Evolutionary conservation across 2,329 filamentous ascomycete species (phyloP), one percentile per base, ranked within the genome.

Genomic region (Ophiostoma novo-ulmi): DNA sequence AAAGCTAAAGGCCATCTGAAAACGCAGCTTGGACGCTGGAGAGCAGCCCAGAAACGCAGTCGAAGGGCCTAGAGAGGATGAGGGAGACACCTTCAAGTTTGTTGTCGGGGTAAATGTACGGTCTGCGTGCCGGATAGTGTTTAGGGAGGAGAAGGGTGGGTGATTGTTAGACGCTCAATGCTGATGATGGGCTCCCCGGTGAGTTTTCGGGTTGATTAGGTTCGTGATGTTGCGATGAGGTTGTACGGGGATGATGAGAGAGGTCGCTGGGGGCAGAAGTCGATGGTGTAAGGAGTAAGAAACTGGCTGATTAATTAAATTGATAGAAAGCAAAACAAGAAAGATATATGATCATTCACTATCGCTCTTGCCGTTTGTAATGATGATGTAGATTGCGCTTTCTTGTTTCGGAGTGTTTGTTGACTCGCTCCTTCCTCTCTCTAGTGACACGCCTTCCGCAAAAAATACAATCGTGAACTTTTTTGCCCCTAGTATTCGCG

Each of bases 1-100:
- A 78, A 89, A 89, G 78, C 84, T 83, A 79, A 91, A 91, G 71
- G 89, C 87, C 89, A 92, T 89, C 74, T 64, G 68, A 4, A 69
- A 31, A 22, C 69, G 71, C 67, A 58, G 44, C 41, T 58, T 67
- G 22, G 69, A 58, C 64, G 69, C 69, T 64, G 70, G 71, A 52
- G 44, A 70, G 68, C 41, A 2, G 67, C 70, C 70, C 64, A 71
- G 67, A 68, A 69, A 71, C 39, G 69, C 67, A 48, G 69, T 69
- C 20, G 69, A 69, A 5, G 69, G 71, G 6, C 52, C 52, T 58
- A 70, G 67, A 55, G 44, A 38, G 2, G 69, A 68, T 41, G 67
- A 70, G 38, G 63, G 61, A 69, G 69, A 48, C 69, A 70, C 44
- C 35, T 65, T 65, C 20, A n/a, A 26, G 36, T 39, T 5, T 63